Evolutionary conservation across 2,329 filamentous ascomycete species (phyloP).

Genomic region (Teratosphaeria pseudoeucalypti): DNA sequence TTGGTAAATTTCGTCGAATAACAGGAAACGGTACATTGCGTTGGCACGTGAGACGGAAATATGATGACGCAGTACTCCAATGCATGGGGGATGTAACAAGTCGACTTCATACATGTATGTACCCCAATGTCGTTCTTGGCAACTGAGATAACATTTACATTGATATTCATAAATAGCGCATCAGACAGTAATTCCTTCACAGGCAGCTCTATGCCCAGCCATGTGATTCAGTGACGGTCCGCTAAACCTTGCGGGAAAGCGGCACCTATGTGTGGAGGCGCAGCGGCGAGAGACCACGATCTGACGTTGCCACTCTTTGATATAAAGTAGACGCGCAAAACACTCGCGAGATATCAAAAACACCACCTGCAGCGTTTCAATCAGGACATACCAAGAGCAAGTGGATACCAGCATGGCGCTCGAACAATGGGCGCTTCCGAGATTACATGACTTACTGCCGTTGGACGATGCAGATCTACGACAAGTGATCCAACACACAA

Average conservation of each 20-base stretch:
- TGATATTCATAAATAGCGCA: not conserved
- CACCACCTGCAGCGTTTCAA: not conserved
- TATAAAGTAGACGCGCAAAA: not conserved
- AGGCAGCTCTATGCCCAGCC: not conserved
- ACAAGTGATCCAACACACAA: slow-evolving; percentile 9
- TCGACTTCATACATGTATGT: not conserved
- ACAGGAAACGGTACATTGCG: not conserved
- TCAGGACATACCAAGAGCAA: too few relatives aligned
- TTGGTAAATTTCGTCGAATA: not conserved
- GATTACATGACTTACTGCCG: slow-evolving; percentile 9
- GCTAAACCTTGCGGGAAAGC: not conserved
- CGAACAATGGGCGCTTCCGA: slow-evolving; percentile 8
- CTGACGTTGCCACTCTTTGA: not conserved
- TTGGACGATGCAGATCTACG: slow-evolving; percentile 10
- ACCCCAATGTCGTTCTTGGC: not conserved
- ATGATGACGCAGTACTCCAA: not conserved
- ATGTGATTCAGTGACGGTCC: not conserved
- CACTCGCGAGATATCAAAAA: not conserved
- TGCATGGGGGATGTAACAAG: not conserved
- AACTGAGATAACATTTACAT: not conserved
- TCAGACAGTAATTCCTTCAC: too few relatives aligned
- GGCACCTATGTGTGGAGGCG: not conserved
- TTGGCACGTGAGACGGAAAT: not conserved
- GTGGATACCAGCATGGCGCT: not conserved
- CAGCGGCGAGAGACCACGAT: not conserved